A percentile compares a stretch with the other conserved stretches of the same genome.
These are phyloP conservation scores for Sordariomycetes sp. DNA, from an alignment of 2,329 filamentous ascomycete genomes.

Conservation along the genomic window DNA sequence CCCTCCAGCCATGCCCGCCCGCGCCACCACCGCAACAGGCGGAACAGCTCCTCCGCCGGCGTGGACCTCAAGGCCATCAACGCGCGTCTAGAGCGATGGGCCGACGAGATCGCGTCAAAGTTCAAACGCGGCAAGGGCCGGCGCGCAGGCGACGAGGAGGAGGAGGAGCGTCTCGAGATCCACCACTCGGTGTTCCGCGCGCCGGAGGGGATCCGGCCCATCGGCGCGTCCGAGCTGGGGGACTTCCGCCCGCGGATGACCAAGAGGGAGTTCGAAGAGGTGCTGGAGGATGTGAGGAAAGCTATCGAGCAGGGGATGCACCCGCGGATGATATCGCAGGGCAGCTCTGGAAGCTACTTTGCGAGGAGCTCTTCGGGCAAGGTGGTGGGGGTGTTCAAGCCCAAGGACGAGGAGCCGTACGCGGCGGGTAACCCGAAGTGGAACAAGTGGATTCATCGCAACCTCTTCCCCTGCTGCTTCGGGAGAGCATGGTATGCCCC, in stretches of 20 bases:
- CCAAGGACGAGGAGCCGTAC: constrained; percentile 97
- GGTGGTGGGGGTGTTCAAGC: constrained; percentile 95
- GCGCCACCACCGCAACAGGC: constrained; percentile 14
- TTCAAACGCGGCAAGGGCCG: constrained; percentile 79
- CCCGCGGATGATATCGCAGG: constrained; percentile 91
- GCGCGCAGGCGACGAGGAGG: constrained; percentile 59
- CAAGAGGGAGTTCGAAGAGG: constrained; percentile 69
- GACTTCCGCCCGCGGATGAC: constrained; percentile 53
- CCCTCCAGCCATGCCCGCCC: constrained; percentile 39
- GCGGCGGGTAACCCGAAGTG: constrained; percentile 95
- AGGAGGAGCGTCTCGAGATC: constrained; percentile 74
- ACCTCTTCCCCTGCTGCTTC: constrained; percentile 94
- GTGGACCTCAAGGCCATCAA: constrained; percentile 99
- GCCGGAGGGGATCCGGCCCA: constrained; percentile 73
- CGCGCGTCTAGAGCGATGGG: constrained; percentile 87
- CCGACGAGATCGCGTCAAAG: constrained; percentile 91
- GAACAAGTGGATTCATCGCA: constrained; percentile 99
- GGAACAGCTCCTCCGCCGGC: constrained; percentile 60
- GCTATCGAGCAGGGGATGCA: constrained; percentile 88
- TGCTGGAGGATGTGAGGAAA: constrained; percentile 78
- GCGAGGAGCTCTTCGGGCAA: constrained; percentile 83
- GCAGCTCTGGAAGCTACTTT: constrained; percentile 97
- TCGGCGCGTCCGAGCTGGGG: constrained; percentile 62
- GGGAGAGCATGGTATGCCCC: constrained; percentile 69
- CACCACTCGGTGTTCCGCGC: constrained; percentile 95